These are phyloP conservation scores for Heimioporus punctisporus DNA, from an alignment of 1,284 basidiomycete species.

Conservation along the genomic window DNA sequence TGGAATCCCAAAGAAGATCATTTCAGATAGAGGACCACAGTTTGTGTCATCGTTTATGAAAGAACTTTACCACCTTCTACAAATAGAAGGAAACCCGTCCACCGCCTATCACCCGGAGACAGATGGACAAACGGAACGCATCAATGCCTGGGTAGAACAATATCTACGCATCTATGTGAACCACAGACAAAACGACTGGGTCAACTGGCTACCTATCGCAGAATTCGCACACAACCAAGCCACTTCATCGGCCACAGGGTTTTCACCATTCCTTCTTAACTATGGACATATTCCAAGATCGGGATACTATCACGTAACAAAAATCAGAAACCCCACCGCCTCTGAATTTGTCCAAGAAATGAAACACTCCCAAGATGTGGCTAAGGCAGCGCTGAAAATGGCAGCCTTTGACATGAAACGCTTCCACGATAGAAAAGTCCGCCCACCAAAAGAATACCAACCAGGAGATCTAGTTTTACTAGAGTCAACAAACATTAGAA, in stretches of 20 bases:
- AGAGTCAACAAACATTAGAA: too few species aligned
- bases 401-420: too few species aligned
- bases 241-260: neutral
- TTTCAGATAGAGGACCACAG: neutral
- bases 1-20: too few species aligned
- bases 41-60: constrained; percentile 23
- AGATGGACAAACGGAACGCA: neutral
- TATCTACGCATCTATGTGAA: neutral
- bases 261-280: neutral
- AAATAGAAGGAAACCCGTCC: neutral
- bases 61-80: constrained; percentile 16
- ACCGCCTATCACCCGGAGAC: neutral
- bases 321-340: too few species aligned
- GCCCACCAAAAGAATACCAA: too few species aligned
- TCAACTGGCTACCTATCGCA: neutral
- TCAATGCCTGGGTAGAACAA: neutral
- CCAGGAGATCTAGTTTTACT: too few species aligned
- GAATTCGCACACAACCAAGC: neutral
- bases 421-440: too few species aligned
- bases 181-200: neutral
- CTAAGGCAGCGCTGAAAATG: too few species aligned
- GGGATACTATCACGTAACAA: too few species aligned
- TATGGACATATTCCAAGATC: too few species aligned
- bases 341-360: too few species aligned
- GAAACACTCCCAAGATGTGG: too few species aligned